A percentile compares a stretch with the other conserved stretches of the same genome.
Conservation (phyloP, 2,329 filamentous ascomycete species). For the Colletotrichum sp. region DNA sequence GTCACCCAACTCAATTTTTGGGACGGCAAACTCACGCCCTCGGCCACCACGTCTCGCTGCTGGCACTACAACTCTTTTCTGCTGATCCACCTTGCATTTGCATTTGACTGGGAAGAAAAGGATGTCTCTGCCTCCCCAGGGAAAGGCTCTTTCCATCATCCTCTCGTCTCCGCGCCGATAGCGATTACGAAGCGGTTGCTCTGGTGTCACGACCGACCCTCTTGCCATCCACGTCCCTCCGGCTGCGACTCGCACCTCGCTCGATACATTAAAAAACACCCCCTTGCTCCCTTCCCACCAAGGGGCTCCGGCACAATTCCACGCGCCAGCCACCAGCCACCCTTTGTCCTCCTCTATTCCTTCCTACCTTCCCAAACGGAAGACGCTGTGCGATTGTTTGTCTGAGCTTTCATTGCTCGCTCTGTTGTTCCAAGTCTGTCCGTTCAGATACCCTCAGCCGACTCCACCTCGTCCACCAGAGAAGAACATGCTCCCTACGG, state of each 20-base stretch:
- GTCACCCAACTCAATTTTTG: constrained; percentile 16
- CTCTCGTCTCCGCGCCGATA: constrained; percentile 13
- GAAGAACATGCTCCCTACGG: constrained; percentile 11
- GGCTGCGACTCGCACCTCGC: not conserved
- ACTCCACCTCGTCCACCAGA: not conserved
- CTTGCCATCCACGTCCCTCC: not conserved
- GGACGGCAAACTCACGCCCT: constrained; percentile 15
- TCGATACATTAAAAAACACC: constrained; percentile 1
- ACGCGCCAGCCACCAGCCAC: constrained; percentile 16
- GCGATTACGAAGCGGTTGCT: not conserved
- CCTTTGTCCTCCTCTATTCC: not conserved
- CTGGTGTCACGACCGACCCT: not conserved
- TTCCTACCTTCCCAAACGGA: not conserved
- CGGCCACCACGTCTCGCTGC: not conserved
- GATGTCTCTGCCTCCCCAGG: not conserved
- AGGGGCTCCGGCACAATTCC: constrained; percentile 15
- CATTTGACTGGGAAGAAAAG: not conserved
- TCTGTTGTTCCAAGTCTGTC: not conserved
- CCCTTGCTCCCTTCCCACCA: constrained; percentile 5
- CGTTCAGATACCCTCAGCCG: not conserved
- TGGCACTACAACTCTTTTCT: not conserved
- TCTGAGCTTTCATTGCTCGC: not conserved
- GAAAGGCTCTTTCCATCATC: not conserved
- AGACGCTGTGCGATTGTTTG: not conserved
- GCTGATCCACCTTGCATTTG: not conserved